A percentile compares a stretch with the other conserved stretches of the same genome.
Evolutionary conservation across 2,329 filamentous ascomycete species (phyloP).

Genomic region (Penicillium sp.): DNA sequence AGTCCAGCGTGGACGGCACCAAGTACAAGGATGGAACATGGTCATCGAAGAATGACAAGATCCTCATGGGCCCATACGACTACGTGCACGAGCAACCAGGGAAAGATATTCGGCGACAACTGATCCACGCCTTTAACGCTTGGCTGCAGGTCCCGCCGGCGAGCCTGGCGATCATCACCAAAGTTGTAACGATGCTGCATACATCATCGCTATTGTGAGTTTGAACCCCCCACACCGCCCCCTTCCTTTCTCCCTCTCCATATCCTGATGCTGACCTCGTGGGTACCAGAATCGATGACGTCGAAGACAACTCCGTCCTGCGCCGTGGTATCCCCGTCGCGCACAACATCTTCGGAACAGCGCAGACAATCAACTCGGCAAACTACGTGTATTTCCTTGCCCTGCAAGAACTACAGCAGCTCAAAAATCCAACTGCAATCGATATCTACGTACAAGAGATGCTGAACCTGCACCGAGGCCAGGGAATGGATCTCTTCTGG

Average conservation of each 20-base stretch:
- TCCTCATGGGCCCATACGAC: constrained; percentile 46
- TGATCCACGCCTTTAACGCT: constrained; percentile 46
- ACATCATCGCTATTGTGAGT: constrained; percentile 46
- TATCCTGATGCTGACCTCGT: not conserved
- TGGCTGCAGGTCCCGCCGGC: constrained; percentile 45
- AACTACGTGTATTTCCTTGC: constrained; percentile 51
- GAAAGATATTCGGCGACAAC: constrained; percentile 45
- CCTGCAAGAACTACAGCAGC: constrained; percentile 42
- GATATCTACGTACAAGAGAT: constrained; percentile 47
- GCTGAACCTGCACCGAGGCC: constrained; percentile 48
- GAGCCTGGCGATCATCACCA: constrained; percentile 43
- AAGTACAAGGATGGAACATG: constrained; percentile 40
- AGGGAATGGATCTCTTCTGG: constrained; percentile 52
- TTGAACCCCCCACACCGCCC: no score
- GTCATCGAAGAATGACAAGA: constrained; percentile 42
- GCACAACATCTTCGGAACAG: constrained; percentile 50
- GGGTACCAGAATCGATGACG: constrained; percentile 46
- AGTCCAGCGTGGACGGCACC: constrained; percentile 40
- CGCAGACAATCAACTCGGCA: constrained; percentile 53
- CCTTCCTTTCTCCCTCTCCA: not conserved
- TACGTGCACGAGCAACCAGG: constrained; percentile 46
- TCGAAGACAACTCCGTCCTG: constrained; percentile 50
- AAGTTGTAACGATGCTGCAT: constrained; percentile 47
- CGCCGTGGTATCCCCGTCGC: constrained; percentile 50
- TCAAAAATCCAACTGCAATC: constrained; percentile 42